Evolutionary conservation across 352 stramenopile species (phyloP).

Genomic region (Phytophthora aleatoria): DNA sequence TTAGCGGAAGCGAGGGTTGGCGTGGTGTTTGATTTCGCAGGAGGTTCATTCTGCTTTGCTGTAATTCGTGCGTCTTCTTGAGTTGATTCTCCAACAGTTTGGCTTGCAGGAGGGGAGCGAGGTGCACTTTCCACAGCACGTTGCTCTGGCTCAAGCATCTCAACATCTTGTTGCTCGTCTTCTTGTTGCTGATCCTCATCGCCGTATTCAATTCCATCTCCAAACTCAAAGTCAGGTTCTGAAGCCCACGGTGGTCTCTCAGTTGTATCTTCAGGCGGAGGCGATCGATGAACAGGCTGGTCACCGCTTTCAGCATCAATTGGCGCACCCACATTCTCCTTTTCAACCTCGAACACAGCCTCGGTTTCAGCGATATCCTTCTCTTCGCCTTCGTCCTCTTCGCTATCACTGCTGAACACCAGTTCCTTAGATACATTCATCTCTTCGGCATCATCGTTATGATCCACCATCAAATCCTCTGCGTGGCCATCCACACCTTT

Average conservation of each 20-base stretch:
- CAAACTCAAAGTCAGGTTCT: constrained; percentile 33
- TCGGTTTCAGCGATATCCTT: constrained; percentile 21
- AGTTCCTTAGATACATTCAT: constrained; percentile 46
- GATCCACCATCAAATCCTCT: constrained; percentile 10
- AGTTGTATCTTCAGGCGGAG: constrained; percentile 5
- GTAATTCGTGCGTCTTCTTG: constrained; percentile 8
- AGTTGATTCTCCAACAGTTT: constrained; percentile 13
- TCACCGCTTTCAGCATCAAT: background rate
- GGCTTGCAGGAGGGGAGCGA: background rate
- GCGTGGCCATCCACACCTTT: constrained; percentile 10
- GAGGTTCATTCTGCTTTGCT: constrained; percentile 1
- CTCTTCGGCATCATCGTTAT: constrained; percentile 35
- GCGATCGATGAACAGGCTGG: constrained; percentile 4
- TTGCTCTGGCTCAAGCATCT: constrained; percentile 21
- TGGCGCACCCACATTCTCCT: background rate
- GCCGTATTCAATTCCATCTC: constrained; percentile 12
- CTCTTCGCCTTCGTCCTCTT: constrained; percentile 26
- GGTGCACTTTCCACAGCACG: constrained; percentile 2
- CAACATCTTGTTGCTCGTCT: constrained; percentile 17
- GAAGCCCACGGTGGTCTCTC: constrained; percentile 18
- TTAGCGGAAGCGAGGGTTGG: constrained; percentile 9
- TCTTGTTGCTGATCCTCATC: constrained; percentile 3
- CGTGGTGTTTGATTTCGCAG: constrained; percentile 1
- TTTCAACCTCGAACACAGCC: constrained; percentile 9
- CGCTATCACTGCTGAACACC: constrained; percentile 48